A percentile compares a stretch with the other conserved stretches of the same genome.
phyloP scores from a whole-genome alignment of 495 filamentous ascomycete genomes.

The Rhypophila decipiens region DNA sequence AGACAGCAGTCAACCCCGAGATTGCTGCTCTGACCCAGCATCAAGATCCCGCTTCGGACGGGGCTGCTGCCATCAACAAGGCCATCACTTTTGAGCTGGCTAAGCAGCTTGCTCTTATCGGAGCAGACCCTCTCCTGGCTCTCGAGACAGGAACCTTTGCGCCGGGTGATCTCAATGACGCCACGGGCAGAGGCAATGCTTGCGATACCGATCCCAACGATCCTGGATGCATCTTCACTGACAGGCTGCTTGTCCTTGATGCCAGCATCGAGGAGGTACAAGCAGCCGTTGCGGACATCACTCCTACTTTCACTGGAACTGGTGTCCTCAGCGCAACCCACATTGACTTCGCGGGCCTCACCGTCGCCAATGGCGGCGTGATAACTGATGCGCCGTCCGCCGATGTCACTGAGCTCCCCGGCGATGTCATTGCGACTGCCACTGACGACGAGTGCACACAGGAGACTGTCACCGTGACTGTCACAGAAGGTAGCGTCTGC shows the following conservation, averaged over 20 bases:
- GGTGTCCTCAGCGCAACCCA: conserved; percentile 5
- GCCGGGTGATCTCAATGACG: conserved; percentile 48
- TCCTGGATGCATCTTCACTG: conserved; percentile 54
- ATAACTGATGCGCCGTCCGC: conserved; percentile 34
- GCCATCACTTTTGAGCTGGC: conserved; percentile 50
- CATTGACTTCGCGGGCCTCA: conserved; percentile 13
- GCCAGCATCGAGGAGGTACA: conserved; percentile 48
- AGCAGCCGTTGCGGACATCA: conserved; percentile 35
- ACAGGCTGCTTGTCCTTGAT: conserved; percentile 52
- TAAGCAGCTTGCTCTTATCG: conserved; percentile 48
- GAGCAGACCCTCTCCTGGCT: conserved; percentile 50
- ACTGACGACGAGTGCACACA: not conserved
- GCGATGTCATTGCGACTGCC: conserved; percentile 5
- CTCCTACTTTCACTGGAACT: conserved; percentile 3
- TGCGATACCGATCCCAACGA: conserved; percentile 45
- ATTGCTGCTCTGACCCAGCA: conserved; percentile 57
- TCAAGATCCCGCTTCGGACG: conserved; percentile 52
- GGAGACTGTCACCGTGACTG: conserved; percentile 2
- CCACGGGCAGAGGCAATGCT: conserved; percentile 50
- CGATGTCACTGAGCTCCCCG: too few species aligned
- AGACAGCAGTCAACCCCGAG: conserved; percentile 61
- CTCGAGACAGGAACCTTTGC: conserved; percentile 51
- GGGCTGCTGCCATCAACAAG: conserved; percentile 45
- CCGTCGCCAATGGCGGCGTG: conserved; percentile 24
- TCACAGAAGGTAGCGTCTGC: conserved; percentile 7